These are phyloP conservation scores for Rugonectria rugulosa DNA, from an alignment of 2,329 filamentous ascomycete species.

Conservation along the genomic window DNA sequence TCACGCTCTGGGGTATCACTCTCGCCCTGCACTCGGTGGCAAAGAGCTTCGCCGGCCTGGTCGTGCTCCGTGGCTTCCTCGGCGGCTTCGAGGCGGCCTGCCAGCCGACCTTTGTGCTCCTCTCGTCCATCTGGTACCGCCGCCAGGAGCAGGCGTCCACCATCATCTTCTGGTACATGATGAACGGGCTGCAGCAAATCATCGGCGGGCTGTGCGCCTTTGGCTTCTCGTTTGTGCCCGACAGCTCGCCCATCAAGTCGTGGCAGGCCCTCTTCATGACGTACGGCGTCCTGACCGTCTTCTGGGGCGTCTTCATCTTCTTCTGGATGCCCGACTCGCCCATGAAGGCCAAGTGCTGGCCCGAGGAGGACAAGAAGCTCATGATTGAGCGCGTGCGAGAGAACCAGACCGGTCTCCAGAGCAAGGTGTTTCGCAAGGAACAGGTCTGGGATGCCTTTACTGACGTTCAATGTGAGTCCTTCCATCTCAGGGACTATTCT, in stretches of 20 bases:
- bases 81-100: slow-evolving; percentile 75
- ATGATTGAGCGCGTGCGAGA: slow-evolving; percentile 66
- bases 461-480: slow-evolving; percentile 63
- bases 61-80: slow-evolving; percentile 68
- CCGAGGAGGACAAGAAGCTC: slow-evolving; percentile 68
- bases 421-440: slow-evolving; percentile 53
- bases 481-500: background rate
- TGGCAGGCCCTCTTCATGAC: slow-evolving; percentile 74
- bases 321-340: slow-evolving; percentile 72
- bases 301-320: slow-evolving; percentile 69
- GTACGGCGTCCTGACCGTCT: slow-evolving; percentile 66
- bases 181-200: slow-evolving; percentile 77
- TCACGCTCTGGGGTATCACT: slow-evolving; percentile 68
- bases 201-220: slow-evolving; percentile 74
- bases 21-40: slow-evolving; percentile 68
- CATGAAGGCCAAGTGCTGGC: slow-evolving; percentile 74
- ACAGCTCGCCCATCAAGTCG: slow-evolving; percentile 59
- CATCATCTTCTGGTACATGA: slow-evolving; percentile 75
- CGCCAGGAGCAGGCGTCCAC: slow-evolving; percentile 70
- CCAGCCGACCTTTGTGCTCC: slow-evolving; percentile 71
- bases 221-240: slow-evolving; percentile 60
- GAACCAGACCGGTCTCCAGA: slow-evolving; percentile 69
- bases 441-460: slow-evolving; percentile 58
- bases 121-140: slow-evolving; percentile 75
- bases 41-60: slow-evolving; percentile 64